These are phyloP conservation scores for Phylloporus arenicola DNA, from an alignment of 768 basidiomycete species.

Conservation along the genomic window DNA sequence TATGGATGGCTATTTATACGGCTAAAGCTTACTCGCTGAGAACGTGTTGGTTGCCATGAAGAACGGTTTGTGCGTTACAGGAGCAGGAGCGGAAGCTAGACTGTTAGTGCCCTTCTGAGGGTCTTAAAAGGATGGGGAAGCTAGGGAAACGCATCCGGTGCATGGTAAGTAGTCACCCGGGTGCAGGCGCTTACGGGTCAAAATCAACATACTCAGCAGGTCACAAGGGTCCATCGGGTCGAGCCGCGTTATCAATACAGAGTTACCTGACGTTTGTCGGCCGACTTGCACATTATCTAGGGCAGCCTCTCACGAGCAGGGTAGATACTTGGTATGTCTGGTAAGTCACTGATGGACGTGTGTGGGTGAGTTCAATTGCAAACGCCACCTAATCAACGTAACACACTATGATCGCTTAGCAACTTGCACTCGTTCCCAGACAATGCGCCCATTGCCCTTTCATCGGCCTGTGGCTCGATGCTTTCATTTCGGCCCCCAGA, in stretches of 20 bases:
- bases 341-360: neutral
- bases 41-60: neutral
- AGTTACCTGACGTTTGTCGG: neutral
- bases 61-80: constrained; percentile 8
- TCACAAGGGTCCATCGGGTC: neutral
- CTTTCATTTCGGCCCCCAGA: constrained; percentile 10
- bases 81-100: neutral
- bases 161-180: neutral
- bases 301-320: neutral
- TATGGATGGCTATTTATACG: constrained; percentile 2
- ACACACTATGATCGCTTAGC: neutral
- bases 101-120: neutral
- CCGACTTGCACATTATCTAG: neutral
- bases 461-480: constrained; percentile 1
- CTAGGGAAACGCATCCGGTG: neutral
- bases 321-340: neutral
- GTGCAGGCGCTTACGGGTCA: neutral
- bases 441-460: neutral
- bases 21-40: constrained; percentile 12
- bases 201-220: neutral
- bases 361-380: neutral
- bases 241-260: neutral
- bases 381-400: neutral
- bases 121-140: neutral
- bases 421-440: neutral